Conservation (phyloP, 148 eudicot species). For the Linanthus parryae region DNA sequence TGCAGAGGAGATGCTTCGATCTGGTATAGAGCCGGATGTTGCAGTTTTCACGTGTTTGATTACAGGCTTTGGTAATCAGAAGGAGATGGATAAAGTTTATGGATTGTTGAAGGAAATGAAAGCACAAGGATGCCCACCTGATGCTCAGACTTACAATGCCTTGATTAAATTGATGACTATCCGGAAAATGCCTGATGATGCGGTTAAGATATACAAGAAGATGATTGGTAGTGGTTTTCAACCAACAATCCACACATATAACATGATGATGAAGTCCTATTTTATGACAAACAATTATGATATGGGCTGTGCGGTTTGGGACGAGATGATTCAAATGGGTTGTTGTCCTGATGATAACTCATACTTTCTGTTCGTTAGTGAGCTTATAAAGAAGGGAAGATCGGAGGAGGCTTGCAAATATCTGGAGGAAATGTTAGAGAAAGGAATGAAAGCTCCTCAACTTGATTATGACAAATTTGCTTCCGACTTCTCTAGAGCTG, state of each 20-base stretch:
- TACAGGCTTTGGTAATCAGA: conserved; percentile 70
- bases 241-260: conserved; percentile 76
- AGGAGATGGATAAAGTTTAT: conserved; percentile 69
- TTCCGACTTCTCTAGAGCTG: conserved; percentile 51
- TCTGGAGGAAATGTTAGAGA: conserved; percentile 75
- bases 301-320: conserved; percentile 74
- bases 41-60: conserved; percentile 82
- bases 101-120: conserved; percentile 70
- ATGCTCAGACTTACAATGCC: conserved; percentile 63
- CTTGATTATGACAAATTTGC: conserved; percentile 66
- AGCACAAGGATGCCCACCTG: conserved; percentile 65
- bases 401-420: conserved; percentile 65
- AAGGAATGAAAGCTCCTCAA: conserved; percentile 86
- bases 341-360: conserved; percentile 91
- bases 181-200: conserved; percentile 73
- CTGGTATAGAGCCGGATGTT: conserved; percentile 69
- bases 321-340: conserved; percentile 71
- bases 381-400: conserved; percentile 65
- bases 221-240: conserved; percentile 52
- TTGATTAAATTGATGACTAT: conserved; percentile 73
- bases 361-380: conserved; percentile 69
- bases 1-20: conserved; percentile 55
- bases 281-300: conserved; percentile 42
- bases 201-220: conserved; percentile 60
- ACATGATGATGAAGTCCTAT: conserved; percentile 83